These are phyloP conservation scores for Phytophthora foliorum DNA, from an alignment of 352 stramenopile genomes.

Conservation along the genomic window DNA sequence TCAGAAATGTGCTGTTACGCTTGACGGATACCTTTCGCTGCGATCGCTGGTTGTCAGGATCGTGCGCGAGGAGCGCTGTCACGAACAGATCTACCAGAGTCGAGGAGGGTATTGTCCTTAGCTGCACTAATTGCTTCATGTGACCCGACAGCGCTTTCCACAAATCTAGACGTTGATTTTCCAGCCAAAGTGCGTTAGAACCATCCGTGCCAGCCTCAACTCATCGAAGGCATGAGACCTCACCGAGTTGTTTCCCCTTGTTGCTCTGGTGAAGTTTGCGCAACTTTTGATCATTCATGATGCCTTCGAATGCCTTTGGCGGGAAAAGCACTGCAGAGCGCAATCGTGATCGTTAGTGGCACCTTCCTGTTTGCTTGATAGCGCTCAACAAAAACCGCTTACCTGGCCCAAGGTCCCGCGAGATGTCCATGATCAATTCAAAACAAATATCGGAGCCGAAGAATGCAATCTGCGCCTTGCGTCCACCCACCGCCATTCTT, in stretches of 20 bases:
- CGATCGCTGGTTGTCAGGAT: conserved; percentile 65
- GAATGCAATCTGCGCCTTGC: conserved; percentile 81
- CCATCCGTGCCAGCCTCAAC: background rate
- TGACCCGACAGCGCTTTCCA: conserved; percentile 73
- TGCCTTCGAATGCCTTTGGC: conserved; percentile 78
- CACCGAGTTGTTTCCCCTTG: conserved; percentile 78
- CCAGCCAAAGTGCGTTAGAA: conserved; percentile 3
- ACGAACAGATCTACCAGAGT: conserved; percentile 61
- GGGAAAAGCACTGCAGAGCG: conserved; percentile 68
- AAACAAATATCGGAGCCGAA: conserved; percentile 85
- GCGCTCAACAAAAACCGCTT: background rate
- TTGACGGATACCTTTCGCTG: conserved; percentile 63
- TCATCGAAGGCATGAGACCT: background rate
- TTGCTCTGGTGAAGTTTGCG: conserved; percentile 78
- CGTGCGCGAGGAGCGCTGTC: conserved; percentile 62
- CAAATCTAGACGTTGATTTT: conserved; percentile 48
- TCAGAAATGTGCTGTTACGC: no score
- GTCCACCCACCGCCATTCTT: conserved; percentile 75
- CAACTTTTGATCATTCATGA: conserved; percentile 84
- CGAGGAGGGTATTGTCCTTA: conserved; percentile 49
- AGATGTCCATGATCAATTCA: conserved; percentile 74
- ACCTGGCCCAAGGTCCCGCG: conserved; percentile 68
- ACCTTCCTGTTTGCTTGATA: background rate
- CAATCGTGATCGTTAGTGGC: conserved; percentile 1
- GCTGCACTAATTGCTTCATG: conserved; percentile 62